Evolutionary conservation across 768 basidiomycete species (phyloP).

Genomic region (Mycena filopes): DNA sequence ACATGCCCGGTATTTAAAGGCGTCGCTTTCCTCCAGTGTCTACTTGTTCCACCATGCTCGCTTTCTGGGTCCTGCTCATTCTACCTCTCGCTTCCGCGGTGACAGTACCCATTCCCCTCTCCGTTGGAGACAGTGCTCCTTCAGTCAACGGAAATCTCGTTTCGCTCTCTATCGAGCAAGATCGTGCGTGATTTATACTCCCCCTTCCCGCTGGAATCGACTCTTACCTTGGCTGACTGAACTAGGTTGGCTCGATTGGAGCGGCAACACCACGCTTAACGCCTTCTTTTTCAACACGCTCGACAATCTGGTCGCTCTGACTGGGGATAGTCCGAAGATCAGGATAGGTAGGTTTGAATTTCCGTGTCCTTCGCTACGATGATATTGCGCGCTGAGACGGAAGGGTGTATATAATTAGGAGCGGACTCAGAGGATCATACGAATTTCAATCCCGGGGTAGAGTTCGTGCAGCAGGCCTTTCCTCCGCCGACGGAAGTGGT

Average conservation of each 20-base stretch:
- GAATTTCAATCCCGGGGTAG: slow-evolving; percentile 58
- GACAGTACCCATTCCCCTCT: no score
- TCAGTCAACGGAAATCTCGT: slow-evolving; percentile 64
- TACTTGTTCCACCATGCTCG: no score
- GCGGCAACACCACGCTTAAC: slow-evolving; percentile 62
- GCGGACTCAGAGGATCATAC: slow-evolving; percentile 70
- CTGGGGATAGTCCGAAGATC: slow-evolving; percentile 64
- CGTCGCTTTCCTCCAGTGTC: no score
- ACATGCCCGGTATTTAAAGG: no score
- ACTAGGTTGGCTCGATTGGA: slow-evolving; percentile 69
- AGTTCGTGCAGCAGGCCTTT: slow-evolving; percentile 61
- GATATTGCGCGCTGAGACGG: no score
- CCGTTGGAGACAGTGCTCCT: no score
- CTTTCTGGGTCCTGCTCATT: no score
- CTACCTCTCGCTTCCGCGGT: no score
- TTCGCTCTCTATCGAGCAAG: slow-evolving; percentile 77
- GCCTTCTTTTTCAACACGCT: slow-evolving; percentile 69
- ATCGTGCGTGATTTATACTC: slow-evolving; percentile 51
- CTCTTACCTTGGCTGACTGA: slow-evolving; percentile 4
- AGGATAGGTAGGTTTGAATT: no score
- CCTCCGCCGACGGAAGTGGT: slow-evolving; percentile 57
- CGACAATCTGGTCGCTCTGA: slow-evolving; percentile 63
- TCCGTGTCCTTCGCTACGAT: no score
- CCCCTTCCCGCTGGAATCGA: slow-evolving; percentile 2
- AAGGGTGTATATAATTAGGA: no score